phyloP scores from a whole-genome alignment of 208 protist species.

The Porcisia deanei region DNA sequence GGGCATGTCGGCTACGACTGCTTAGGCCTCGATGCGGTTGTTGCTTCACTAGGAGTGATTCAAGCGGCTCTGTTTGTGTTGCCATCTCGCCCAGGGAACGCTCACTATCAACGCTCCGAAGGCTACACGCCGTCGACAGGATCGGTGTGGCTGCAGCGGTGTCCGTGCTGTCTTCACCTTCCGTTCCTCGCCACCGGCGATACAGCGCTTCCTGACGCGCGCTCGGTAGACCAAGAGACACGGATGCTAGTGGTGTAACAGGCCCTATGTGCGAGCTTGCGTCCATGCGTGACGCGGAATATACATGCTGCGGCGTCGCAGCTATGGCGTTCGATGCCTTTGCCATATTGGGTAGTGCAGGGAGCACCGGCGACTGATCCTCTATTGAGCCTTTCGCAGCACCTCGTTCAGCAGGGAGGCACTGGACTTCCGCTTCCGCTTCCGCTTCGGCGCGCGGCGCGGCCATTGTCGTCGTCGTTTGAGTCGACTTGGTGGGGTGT shows the following conservation, averaged over 20 bases:
- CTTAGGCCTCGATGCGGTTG: neutral
- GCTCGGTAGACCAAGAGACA: neutral
- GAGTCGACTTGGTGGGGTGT: neutral
- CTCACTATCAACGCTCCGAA: conserved; percentile 23
- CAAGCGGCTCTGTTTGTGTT: neutral
- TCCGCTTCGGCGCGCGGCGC: conserved; percentile 1
- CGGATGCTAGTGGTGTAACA: neutral
- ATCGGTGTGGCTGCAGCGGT: conserved; percentile 3
- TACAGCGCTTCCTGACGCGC: neutral
- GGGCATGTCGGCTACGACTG: neutral
- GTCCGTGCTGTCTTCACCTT: neutral
- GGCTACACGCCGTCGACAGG: conserved; percentile 15
- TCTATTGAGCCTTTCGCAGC: neutral
- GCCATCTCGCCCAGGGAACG: neutral
- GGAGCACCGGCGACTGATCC: neutral
- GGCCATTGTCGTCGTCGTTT: neutral
- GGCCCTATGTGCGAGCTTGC: neutral
- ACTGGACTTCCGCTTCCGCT: conserved; percentile 1
- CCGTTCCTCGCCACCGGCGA: neutral
- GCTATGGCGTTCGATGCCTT: too few relatives aligned
- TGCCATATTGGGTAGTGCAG: neutral
- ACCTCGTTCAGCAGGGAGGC: neutral
- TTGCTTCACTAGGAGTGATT: neutral
- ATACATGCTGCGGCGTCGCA: neutral
- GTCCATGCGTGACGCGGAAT: neutral